Percentiles rank a stretch among this genome's conserved stretches.
Evolutionary conservation across 1,139 yeast species (phyloP).

Genomic region (Dujonia santamariae): DNA sequence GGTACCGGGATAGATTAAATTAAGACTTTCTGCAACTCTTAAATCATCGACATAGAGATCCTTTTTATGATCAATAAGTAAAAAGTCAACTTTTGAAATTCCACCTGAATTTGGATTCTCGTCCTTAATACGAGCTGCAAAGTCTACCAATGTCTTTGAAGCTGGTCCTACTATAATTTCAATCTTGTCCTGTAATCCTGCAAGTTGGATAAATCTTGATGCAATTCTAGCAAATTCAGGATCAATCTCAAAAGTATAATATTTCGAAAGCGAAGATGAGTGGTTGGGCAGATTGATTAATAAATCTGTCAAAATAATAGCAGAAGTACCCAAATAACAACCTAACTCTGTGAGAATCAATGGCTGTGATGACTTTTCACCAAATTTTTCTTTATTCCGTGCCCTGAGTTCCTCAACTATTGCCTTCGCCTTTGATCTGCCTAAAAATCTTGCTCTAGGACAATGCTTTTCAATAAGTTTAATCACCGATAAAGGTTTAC

Average conservation of each 20-base stretch:
- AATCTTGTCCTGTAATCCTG: constrained; percentile 32
- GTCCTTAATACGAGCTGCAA: constrained; percentile 15
- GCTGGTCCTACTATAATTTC: constrained; percentile 39
- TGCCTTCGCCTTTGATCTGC: constrained; percentile 29
- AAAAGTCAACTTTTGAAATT: constrained; percentile 25
- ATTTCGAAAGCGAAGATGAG: constrained; percentile 19
- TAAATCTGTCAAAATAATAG: constrained; percentile 32
- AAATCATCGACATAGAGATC: constrained; percentile 40
- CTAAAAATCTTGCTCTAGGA: constrained; percentile 26
- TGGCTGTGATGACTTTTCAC: constrained; percentile 18
- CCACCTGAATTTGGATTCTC: constrained; percentile 10
- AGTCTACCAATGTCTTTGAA: constrained; percentile 23
- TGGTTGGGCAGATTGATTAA: constrained; percentile 14
- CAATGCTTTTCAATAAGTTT: constrained; percentile 27
- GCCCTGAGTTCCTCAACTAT: constrained; percentile 22
- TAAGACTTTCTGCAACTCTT: constrained; percentile 38
- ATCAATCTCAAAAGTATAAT: constrained; percentile 37
- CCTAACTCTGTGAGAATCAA: constrained; percentile 41
- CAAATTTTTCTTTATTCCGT: constrained; percentile 7
- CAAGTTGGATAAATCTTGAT: constrained; percentile 28
- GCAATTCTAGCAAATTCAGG: constrained; percentile 34
- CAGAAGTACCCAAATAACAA: constrained; percentile 43
- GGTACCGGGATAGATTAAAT: constrained; percentile 40
- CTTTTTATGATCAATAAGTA: constrained; percentile 44
- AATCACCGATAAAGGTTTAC: constrained; percentile 29